phyloP scores from a whole-genome alignment of 805 yeast genomes.

The Lipomyces mesembrius region DNA sequence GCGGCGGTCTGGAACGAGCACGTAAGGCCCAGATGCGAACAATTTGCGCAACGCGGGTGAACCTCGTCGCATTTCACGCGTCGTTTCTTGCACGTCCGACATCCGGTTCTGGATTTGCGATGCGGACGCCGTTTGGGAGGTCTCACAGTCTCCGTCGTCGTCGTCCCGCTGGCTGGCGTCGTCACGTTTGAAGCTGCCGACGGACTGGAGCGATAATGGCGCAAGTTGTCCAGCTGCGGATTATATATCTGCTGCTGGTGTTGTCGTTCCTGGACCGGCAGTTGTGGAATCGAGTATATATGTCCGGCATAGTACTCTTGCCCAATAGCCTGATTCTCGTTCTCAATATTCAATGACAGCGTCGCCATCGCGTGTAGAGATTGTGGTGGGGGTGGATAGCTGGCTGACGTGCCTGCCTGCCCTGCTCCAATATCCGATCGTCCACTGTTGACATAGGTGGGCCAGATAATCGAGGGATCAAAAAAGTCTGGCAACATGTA shows the following conservation, averaged over 20 bases:
- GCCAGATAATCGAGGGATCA: not conserved
- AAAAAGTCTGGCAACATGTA: not conserved
- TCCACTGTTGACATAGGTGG: not conserved
- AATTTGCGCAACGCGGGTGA: conserved; percentile 78
- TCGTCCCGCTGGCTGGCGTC: not conserved
- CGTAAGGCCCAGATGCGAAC: conserved; percentile 74
- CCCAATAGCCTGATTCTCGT: not conserved
- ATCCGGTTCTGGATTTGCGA: conserved; percentile 85
- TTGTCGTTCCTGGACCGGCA: not conserved
- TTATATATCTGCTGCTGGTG: not conserved
- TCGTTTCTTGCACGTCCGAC: conserved; percentile 85
- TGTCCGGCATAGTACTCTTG: not conserved
- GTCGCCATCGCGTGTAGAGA: not conserved
- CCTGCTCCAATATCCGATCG: too few species aligned
- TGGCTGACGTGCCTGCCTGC: not conserved
- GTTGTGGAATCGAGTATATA: not conserved
- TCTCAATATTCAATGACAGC: not conserved
- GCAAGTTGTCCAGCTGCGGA: too few species aligned
- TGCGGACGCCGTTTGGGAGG: conserved; percentile 76
- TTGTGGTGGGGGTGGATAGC: not conserved
- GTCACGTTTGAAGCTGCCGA: not conserved
- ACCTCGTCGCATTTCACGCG: conserved; percentile 92
- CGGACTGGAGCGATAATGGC: not conserved
- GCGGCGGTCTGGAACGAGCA: conserved; percentile 60
- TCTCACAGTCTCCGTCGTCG: not conserved